phyloP scores from a whole-genome alignment of 345 rosid species.

The Salix caprea region DNA sequence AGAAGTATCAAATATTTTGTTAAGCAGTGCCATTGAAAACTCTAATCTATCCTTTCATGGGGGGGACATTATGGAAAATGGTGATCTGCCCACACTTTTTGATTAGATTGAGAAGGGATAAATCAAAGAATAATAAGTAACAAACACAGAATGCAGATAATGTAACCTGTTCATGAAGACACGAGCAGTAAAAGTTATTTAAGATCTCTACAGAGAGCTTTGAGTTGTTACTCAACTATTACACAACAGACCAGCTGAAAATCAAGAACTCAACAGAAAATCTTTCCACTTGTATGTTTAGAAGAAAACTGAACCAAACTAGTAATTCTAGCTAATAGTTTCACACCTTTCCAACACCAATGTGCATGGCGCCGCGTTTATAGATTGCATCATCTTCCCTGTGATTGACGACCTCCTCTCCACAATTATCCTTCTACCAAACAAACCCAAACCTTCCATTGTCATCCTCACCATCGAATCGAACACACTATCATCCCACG shows the following conservation, averaged over 20 bases:
- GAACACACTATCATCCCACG: too few relatives aligned
- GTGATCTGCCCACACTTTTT: background rate
- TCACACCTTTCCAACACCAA: conserved; percentile 85
- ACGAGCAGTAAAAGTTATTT: background rate
- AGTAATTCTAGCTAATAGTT: background rate
- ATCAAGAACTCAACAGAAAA: background rate
- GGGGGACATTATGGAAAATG: background rate
- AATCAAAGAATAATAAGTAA: background rate
- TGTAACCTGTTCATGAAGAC: background rate
- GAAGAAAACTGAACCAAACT: background rate
- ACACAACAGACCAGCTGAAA: background rate
- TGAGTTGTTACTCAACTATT: background rate
- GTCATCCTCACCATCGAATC: too few relatives aligned
- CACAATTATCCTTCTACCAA: too few relatives aligned
- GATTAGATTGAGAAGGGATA: background rate
- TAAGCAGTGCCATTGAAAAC: background rate
- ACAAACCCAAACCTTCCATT: too few relatives aligned
- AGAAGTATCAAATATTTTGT: background rate
- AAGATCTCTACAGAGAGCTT: background rate
- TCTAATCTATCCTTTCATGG: background rate
- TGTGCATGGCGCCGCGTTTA: conserved; percentile 85
- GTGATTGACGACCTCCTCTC: too few relatives aligned
- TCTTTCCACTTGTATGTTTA: background rate
- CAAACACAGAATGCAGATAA: background rate
- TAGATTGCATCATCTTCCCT: conserved; percentile 2